phyloP scores from a whole-genome alignment of 2,329 filamentous ascomycete genomes.

The Diaporthe aspalathi region DNA sequence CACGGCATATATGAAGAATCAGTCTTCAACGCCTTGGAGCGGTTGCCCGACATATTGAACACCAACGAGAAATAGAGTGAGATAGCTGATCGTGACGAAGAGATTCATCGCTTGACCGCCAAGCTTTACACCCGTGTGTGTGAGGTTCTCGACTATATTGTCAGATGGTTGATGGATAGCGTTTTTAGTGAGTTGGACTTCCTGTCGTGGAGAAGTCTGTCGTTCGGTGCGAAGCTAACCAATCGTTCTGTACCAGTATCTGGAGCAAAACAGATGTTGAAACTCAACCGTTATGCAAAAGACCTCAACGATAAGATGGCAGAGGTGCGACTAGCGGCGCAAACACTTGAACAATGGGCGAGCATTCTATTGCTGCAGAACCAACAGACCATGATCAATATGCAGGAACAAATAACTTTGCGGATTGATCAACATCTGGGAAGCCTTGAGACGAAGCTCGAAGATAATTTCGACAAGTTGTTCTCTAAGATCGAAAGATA shows the following conservation, averaged over 20 bases:
- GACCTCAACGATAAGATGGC: constrained; percentile 3
- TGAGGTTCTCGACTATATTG: neutral
- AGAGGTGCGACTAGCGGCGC: neutral
- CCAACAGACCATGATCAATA: neutral
- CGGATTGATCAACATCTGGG: neutral
- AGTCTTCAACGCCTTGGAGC: neutral
- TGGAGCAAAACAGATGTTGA: neutral
- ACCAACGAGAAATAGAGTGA: neutral
- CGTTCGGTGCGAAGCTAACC: too few species aligned
- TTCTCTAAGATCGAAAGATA: neutral
- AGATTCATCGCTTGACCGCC: neutral
- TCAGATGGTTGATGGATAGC: neutral
- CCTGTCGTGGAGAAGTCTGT: too few species aligned
- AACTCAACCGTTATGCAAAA: neutral
- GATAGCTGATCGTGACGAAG: neutral
- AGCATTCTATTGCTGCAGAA: neutral
- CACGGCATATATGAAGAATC: neutral
- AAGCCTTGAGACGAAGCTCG: too few species aligned
- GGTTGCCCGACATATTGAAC: neutral
- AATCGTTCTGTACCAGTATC: too few species aligned
- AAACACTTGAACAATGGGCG: neutral
- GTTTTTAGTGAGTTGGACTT: neutral
- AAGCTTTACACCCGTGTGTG: neutral
- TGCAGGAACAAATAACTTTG: neutral
- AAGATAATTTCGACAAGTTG: neutral